Conservation (phyloP, 345 rosid species). For the Eucalyptus cloeziana region DNA sequence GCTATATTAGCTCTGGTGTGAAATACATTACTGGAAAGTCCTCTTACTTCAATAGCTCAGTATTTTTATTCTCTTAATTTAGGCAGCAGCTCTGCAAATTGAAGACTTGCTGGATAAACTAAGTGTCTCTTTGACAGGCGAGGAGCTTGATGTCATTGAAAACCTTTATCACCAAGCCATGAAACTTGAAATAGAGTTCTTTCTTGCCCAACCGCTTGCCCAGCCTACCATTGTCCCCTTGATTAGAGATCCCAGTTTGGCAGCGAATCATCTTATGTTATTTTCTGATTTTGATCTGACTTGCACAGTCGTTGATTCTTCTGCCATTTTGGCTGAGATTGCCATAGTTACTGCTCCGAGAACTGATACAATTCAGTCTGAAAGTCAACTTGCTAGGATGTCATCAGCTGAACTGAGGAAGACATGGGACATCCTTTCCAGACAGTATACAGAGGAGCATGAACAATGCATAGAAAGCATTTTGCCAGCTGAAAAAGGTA, state of each 20-base stretch:
- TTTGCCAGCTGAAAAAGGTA: slow-evolving; percentile 58
- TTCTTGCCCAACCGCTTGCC: slow-evolving; percentile 60
- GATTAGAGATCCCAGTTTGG: slow-evolving; percentile 39
- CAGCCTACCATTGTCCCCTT: slow-evolving; percentile 76
- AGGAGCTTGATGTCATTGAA: slow-evolving; percentile 85
- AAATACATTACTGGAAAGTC: slow-evolving; percentile 8
- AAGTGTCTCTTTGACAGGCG: slow-evolving; percentile 88
- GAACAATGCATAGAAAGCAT: slow-evolving; percentile 83
- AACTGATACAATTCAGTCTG: slow-evolving; percentile 47
- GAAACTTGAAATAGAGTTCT: slow-evolving; percentile 95
- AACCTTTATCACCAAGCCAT: slow-evolving; percentile 95
- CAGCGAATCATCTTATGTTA: slow-evolving; percentile 40
- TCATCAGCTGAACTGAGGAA: slow-evolving; percentile 70
- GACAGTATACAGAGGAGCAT: slow-evolving; percentile 76
- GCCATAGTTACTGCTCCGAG: slow-evolving; percentile 87
- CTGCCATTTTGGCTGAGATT: slow-evolving; percentile 93
- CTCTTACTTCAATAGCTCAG: slow-evolving; percentile 13
- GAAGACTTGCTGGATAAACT: slow-evolving; percentile 95
- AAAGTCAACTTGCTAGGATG: slow-evolving; percentile 46
- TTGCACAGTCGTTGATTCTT: slow-evolving; percentile 89
- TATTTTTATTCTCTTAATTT: slow-evolving; percentile 18
- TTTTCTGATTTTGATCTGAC: slow-evolving; percentile 98
- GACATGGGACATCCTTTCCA: slow-evolving; percentile 67
- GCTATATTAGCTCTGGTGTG: not conserved
- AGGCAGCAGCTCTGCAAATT: slow-evolving; percentile 86